A percentile compares a stretch with the other conserved stretches of the same genome.
These are phyloP conservation scores for Rubia peregrina DNA, from an alignment of 305 asterid species.

Conservation along the genomic window DNA sequence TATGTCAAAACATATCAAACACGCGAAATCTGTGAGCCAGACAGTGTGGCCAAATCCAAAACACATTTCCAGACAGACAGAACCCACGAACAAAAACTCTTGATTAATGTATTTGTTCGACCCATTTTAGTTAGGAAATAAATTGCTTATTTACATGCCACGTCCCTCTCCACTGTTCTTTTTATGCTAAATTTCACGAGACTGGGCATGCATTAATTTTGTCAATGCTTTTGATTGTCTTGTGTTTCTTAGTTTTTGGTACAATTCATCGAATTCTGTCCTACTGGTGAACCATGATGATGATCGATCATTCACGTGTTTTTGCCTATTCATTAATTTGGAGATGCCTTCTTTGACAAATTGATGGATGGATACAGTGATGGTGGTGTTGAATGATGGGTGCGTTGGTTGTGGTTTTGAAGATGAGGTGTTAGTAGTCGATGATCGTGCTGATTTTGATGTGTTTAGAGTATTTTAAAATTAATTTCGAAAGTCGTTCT, in stretches of 20 bases:
- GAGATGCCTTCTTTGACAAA: not conserved
- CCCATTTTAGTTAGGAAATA: not conserved
- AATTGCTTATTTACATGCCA: not conserved
- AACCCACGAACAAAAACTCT: not conserved
- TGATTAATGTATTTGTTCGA: not conserved
- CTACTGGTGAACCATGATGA: not conserved
- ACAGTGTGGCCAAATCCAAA: not conserved
- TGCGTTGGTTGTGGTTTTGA: too few relatives aligned
- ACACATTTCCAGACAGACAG: not conserved
- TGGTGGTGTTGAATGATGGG: too few relatives aligned
- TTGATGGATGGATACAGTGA: too few relatives aligned
- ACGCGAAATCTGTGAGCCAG: not conserved
- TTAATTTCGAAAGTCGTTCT: too few relatives aligned
- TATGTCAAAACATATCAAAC: not conserved
- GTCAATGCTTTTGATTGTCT: not conserved
- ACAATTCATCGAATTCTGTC: constrained; percentile 4
- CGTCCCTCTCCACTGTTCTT: not conserved
- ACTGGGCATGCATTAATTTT: not conserved
- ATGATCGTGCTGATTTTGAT: too few relatives aligned
- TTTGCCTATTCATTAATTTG: not conserved
- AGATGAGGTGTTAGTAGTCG: too few relatives aligned
- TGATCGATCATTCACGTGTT: not conserved
- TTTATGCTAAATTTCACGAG: not conserved
- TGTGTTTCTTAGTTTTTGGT: not conserved
- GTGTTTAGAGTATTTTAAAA: too few relatives aligned